Base-by-base conservation (phyloP, 177 flowering plant species). In the Tripterygium wilfordii region DNA sequence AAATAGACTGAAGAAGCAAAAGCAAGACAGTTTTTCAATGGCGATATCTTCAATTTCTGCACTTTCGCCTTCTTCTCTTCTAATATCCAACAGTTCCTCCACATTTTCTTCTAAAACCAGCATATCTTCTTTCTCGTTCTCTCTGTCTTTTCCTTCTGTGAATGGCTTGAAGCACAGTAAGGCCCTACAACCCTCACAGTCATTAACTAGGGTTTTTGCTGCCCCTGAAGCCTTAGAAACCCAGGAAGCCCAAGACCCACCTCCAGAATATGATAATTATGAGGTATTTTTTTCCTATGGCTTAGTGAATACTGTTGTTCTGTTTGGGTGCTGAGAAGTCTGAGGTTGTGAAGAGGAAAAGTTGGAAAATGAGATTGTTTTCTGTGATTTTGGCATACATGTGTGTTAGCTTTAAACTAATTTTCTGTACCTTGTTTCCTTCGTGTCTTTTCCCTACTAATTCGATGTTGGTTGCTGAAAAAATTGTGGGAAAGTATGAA, bases 161-260 rank as follows among this genome's bases (percentile, higher is more conserved):
- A 15, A 35, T 54, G 40, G 45, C 32, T 27, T 52, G 3, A 67
- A 40, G 40, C 53, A 53, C 25, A 43, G 25, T 18, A 13, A 18
- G 16, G 10, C 57, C 20, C 61, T 68, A 8, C 72, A 61, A 49
- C 42, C 58, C 27, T 54, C 62, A 0, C 49, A 8, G 9, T 51
- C 62, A 1, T 38, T 70, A 3, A 52, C 62, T 9, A 72, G 56
- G 67, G 58, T 66, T 57, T 77, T 58, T 42, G 83, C 90, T 26
- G 77, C 83, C 40, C 77, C 95, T n/a, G 95, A 83, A 62, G 57
- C 61, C 25, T 38, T 82, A 33, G 77, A 73, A 2, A 25, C 75
- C 40, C 54, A 45, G 46, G 68, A 60, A 14, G 36, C 61, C 32
- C 26, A 64, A 5, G 74, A 61, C n/a, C 36, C 39, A 18, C 46